Evolutionary conservation across 441 rosid species (phyloP).

Genomic region (Arabidopsis lyrata): DNA sequence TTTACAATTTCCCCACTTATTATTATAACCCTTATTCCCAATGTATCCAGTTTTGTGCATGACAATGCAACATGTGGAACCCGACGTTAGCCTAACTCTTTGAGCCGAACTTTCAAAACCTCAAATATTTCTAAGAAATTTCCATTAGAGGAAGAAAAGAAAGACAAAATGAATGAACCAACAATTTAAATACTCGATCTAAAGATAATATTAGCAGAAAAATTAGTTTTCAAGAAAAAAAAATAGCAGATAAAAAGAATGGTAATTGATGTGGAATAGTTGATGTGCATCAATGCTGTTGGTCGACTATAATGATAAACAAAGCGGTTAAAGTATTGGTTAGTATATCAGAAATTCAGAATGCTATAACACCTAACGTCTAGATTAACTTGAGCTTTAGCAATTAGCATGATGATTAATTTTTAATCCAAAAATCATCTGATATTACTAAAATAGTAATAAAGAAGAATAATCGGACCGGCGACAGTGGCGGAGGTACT

Average conservation of each 20-base stretch:
- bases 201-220: not conserved
- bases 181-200: not conserved
- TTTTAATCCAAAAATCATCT: not conserved
- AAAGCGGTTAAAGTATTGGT: not conserved
- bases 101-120: not conserved
- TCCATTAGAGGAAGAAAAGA: not conserved
- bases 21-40: not conserved
- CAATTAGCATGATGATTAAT: not conserved
- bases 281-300: not conserved
- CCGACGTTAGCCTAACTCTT: slow-evolving; percentile 31
- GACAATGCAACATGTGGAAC: slow-evolving; percentile 22
- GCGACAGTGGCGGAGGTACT: not conserved
- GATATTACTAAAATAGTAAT: too few species aligned
- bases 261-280: not conserved
- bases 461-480: not conserved
- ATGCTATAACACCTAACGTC: not conserved
- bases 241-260: not conserved
- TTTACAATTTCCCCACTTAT: slow-evolving; percentile 6
- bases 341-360: not conserved
- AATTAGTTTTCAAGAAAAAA: not conserved
- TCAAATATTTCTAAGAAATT: not conserved
- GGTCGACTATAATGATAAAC: not conserved
- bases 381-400: not conserved
- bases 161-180: not conserved
- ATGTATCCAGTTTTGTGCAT: not conserved